Percentiles rank a stretch among this genome's conserved stretches.
Evolutionary conservation across 495 filamentous ascomycete species (phyloP).

Genomic region (Xanthoparmelia taractica): DNA sequence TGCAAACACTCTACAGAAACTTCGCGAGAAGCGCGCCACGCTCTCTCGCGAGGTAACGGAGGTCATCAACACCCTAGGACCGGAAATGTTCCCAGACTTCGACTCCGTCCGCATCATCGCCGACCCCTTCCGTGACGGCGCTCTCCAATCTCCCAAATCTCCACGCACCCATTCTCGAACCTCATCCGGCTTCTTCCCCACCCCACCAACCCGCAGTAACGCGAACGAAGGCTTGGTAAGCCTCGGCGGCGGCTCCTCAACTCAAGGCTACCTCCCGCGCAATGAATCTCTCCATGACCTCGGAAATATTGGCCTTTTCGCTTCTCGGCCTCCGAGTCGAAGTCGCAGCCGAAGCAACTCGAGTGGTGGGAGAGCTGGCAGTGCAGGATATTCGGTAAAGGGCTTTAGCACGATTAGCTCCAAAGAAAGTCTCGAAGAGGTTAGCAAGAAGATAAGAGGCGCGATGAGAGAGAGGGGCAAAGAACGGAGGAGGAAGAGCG

Average conservation of each 20-base stretch:
- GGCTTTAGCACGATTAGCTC: conserved; percentile 64
- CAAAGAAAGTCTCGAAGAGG: conserved; percentile 69
- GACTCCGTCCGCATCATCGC: conserved; percentile 72
- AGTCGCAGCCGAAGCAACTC: conserved; percentile 65
- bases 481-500: conserved; percentile 60
- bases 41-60: conserved; percentile 79
- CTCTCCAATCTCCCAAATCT: conserved; percentile 23
- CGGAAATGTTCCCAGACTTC: conserved; percentile 96
- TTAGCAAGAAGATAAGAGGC: conserved; percentile 74
- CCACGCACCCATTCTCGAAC: conserved; percentile 22
- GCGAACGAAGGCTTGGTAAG: conserved; percentile 23
- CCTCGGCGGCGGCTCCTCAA: conserved; percentile 31
- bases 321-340: conserved; percentile 65
- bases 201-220: conserved; percentile 10
- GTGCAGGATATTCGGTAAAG: conserved; percentile 57
- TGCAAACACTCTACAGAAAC: conserved; percentile 71
- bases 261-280: conserved; percentile 55
- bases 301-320: conserved; percentile 77
- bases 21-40: conserved; percentile 63
- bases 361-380: conserved; percentile 49
- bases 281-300: conserved; percentile 93
- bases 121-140: conserved; percentile 47
- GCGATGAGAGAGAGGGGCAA: conserved; percentile 81
- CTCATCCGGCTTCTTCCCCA: conserved; percentile 16
- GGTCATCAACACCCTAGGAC: conserved; percentile 88